Evolutionary conservation across 2,329 filamentous ascomycete genomes (phyloP), one percentile per base, ranked within the genome.

Genomic region (Fusarium heterosporum): DNA sequence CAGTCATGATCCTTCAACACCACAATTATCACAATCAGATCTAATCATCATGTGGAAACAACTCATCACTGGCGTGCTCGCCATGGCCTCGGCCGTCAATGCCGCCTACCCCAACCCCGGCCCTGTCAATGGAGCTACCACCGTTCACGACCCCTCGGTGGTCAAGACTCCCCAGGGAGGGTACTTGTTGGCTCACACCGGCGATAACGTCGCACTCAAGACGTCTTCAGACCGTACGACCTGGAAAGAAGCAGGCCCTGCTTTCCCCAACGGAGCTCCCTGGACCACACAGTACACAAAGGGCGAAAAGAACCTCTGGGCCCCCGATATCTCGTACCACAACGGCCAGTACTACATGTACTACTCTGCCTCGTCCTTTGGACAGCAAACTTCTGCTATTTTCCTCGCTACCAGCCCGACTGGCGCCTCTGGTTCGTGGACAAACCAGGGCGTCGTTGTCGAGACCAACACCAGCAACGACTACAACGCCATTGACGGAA

Each of bases 251-350:
- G 75, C 68, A 40, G 75, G 75, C 2, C 61, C 68, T 16, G 75
- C 56, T 10, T 77, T 77, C 60, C 75, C 75, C 14, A 69, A 66
- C 26, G 75, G 75, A 4, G 74, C 75, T 8, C 64, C 75, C 0
- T 77, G 75, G 75, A 77, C 75, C 1, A 74, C 70, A 1, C 54
- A 69, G 16, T 77, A 76, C 43, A 76, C 74, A 26, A 56, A 60
- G 4, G 74, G 73, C 28, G 73, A 70, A 2, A 66, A 60, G 57
- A 77, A 76, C 39, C 75, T 77, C 32, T 80, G 60, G 85, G 87
- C 87, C 0, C 87, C 87, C 0, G 86, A 89, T 67, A 82, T 86
- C 8, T 77, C 79, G 2, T 77, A 73, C 63, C 74, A 68, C 28
- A 73, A 76, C 48, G 73, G 70, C 1, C 55, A 70, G 56, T 77